phyloP scores from a whole-genome alignment of 805 yeast species.

The Priceomyces haplophilus region DNA sequence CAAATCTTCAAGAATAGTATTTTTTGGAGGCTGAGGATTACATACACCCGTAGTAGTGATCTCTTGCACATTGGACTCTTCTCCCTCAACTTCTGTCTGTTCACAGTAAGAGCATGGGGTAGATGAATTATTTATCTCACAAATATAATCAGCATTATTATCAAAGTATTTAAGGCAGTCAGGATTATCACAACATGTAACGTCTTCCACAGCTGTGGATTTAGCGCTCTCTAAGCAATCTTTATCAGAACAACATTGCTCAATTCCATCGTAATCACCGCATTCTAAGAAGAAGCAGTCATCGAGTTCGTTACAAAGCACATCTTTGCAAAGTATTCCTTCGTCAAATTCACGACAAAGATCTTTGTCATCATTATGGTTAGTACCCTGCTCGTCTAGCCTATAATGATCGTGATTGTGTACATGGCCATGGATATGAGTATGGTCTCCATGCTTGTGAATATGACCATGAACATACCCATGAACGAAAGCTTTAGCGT shows the following conservation, averaged over 20 bases:
- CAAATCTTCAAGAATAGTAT: conserved; percentile 37
- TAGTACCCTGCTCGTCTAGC: conserved; percentile 5
- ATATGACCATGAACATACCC: conserved; percentile 69
- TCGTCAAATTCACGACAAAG: conserved; percentile 30
- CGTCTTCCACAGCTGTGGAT: not conserved
- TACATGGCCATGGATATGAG: conserved; percentile 67
- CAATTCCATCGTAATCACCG: conserved; percentile 18
- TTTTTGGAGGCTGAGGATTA: conserved; percentile 25
- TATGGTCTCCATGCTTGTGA: conserved; percentile 58
- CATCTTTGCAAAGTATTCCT: conserved; percentile 34
- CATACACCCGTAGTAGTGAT: conserved; percentile 21
- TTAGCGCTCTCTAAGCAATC: conserved; percentile 3
- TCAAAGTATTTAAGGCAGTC: conserved; percentile 4
- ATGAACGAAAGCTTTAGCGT: conserved; percentile 25
- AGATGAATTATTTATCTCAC: not conserved
- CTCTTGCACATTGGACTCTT: not conserved
- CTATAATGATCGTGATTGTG: conserved; percentile 46
- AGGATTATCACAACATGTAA: conserved; percentile 11
- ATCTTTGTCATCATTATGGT: conserved; percentile 2
- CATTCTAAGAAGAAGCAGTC: conserved; percentile 41
- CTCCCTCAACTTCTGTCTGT: not conserved
- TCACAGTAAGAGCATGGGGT: conserved; percentile 2
- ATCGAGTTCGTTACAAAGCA: conserved; percentile 42
- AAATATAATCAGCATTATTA: not conserved
- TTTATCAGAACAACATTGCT: conserved; percentile 7